Evolutionary conservation across 1,139 yeast genomes (phyloP).

Genomic region (Hemisphaericaspora xylofermentans): DNA sequence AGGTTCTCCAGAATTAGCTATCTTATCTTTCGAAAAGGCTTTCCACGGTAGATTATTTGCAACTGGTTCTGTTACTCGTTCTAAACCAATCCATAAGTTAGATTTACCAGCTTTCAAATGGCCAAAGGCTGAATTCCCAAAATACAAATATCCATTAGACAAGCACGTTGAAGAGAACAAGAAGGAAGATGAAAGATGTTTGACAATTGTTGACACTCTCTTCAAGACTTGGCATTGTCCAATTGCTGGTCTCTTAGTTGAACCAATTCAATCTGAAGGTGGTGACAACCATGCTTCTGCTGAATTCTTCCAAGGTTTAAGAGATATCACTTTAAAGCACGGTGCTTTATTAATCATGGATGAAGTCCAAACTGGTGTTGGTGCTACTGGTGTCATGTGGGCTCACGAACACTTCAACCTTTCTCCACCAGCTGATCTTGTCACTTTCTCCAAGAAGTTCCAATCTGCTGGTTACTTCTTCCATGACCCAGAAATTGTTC

Average conservation of each 20-base stretch:
- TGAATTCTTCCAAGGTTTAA: conserved; percentile 73
- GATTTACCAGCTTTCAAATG: conserved; percentile 83
- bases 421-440: conserved; percentile 73
- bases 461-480: conserved; percentile 86
- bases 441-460: conserved; percentile 81
- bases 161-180: conserved; percentile 53
- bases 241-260: conserved; percentile 73
- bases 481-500: conserved; percentile 67
- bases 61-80: conserved; percentile 72
- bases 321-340: conserved; percentile 66
- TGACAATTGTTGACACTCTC: conserved; percentile 55
- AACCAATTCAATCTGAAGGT: conserved; percentile 85
- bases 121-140: conserved; percentile 85
- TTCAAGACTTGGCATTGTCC: conserved; percentile 60
- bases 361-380: conserved; percentile 87
- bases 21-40: conserved; percentile 68
- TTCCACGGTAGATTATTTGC: conserved; percentile 88
- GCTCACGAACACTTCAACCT: conserved; percentile 82
- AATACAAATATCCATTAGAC: conserved; percentile 70
- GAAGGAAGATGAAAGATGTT: conserved; percentile 67
- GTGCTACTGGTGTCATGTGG: conserved; percentile 84
- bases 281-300: conserved; percentile 84
- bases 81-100: conserved; percentile 81
- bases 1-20: conserved; percentile 72
- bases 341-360: conserved; percentile 72